These are phyloP conservation scores for Cryptosporidium parvum DNA, from an alignment of 169 alveolate genomes.

Conservation along the genomic window DNA sequence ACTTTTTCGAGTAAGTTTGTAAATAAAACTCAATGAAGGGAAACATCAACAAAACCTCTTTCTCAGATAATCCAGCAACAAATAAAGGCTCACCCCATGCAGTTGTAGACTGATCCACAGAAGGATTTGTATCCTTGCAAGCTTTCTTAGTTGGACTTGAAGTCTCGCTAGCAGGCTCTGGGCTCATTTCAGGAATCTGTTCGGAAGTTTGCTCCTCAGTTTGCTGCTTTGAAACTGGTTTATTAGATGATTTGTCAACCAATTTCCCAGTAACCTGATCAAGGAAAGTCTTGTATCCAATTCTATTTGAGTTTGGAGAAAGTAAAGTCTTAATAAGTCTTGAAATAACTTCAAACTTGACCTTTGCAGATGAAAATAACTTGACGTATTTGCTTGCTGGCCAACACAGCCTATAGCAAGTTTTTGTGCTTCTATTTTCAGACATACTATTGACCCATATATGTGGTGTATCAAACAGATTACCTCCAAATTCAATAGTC, in stretches of 20 bases:
- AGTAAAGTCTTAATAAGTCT: conserved; percentile 49
- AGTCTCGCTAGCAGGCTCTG: background rate
- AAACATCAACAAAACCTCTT: conserved; percentile 16
- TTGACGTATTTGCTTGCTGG: conserved; percentile 59
- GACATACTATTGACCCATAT: conserved; percentile 63
- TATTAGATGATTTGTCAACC: background rate
- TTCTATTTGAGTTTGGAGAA: conserved; percentile 56
- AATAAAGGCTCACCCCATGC: conserved; percentile 50
- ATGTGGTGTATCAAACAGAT: conserved; percentile 46
- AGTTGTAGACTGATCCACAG: background rate
- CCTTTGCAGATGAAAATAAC: conserved; percentile 37
- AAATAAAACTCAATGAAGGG: conserved; percentile 47
- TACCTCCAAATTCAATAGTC: conserved; percentile 64
- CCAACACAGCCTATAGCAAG: conserved; percentile 54
- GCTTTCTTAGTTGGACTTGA: conserved; percentile 19
- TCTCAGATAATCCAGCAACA: conserved; percentile 37
- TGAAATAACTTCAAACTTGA: conserved; percentile 53
- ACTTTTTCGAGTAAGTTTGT: conserved; percentile 19
- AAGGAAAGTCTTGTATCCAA: conserved; percentile 47
- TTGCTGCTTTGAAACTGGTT: background rate
- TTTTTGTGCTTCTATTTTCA: conserved; percentile 7
- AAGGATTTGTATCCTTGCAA: background rate
- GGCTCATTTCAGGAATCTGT: background rate
- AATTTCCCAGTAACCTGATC: conserved; percentile 64
- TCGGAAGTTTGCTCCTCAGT: conserved; percentile 12